Percentiles rank a stretch among this genome's conserved stretches.
Evolutionary conservation across 2,329 filamentous ascomycete genomes (phyloP).

Genomic region (Hymenoscyphus fructigenus): DNA sequence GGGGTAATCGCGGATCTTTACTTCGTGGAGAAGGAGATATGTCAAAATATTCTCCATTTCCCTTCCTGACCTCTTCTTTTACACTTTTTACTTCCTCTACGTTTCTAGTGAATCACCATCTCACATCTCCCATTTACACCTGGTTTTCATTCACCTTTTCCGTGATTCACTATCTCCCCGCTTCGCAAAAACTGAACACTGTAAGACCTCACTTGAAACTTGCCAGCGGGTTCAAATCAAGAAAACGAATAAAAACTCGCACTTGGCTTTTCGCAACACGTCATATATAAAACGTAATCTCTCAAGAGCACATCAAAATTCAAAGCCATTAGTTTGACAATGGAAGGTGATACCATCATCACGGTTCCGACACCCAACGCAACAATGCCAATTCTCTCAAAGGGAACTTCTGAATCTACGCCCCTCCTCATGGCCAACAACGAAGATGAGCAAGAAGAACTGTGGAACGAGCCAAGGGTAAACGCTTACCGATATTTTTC

Average conservation of each 20-base stretch:
- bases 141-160: background rate
- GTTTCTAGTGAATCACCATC: background rate
- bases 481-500: slow-evolving; percentile 60
- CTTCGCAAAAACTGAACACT: background rate
- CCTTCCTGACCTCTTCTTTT: background rate
- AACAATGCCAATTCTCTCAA: background rate
- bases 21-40: background rate
- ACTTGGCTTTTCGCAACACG: background rate
- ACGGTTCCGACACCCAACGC: background rate
- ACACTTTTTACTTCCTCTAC: background rate
- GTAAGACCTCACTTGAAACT: background rate
- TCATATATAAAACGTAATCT: background rate
- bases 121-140: background rate
- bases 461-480: slow-evolving; percentile 33
- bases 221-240: background rate
- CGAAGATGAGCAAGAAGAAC: background rate
- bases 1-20: background rate
- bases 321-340: background rate
- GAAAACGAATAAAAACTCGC: background rate
- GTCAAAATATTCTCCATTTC: background rate
- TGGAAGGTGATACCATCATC: background rate
- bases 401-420: background rate
- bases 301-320: background rate
- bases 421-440: background rate
- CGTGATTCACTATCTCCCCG: background rate